Conservation (phyloP, 306 rosid species). For the Quillaja saponaria region DNA sequence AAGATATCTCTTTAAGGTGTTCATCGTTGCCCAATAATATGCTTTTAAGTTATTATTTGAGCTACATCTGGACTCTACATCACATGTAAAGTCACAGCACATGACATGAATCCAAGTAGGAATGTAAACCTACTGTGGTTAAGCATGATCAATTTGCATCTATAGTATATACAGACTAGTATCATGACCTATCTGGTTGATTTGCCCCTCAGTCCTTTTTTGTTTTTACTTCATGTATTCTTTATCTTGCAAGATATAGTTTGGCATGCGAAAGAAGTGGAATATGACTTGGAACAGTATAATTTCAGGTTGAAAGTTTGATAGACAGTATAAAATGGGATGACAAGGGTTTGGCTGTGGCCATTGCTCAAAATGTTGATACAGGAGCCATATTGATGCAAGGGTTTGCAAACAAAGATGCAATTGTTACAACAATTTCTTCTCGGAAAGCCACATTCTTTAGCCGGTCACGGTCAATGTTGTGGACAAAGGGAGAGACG, state of each 20-base stretch:
- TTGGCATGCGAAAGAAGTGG: neutral
- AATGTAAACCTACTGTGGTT: neutral
- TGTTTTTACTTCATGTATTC: too few relatives aligned
- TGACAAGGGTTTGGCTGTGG: slow-evolving; percentile 80
- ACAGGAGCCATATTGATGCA: slow-evolving; percentile 93
- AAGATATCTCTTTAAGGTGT: slow-evolving; percentile 36
- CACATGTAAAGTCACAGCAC: too few relatives aligned
- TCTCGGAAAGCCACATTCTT: slow-evolving; percentile 81
- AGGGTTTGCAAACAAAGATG: slow-evolving; percentile 88
- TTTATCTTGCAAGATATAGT: too few relatives aligned
- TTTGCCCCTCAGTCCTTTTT: too few relatives aligned
- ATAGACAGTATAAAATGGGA: slow-evolving; percentile 81
- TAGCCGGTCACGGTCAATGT: slow-evolving; percentile 74
- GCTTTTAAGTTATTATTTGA: slow-evolving; percentile 23
- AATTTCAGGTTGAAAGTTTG: slow-evolving; percentile 65
- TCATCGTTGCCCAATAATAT: slow-evolving; percentile 38
- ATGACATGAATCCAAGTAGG: neutral
- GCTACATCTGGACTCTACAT: slow-evolving; percentile 48
- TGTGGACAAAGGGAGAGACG: slow-evolving; percentile 96
- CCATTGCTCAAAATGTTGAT: slow-evolving; percentile 89
- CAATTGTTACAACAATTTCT: slow-evolving; percentile 53
- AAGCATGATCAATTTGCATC: too few relatives aligned
- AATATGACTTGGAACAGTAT: neutral
- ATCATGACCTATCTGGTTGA: too few relatives aligned
- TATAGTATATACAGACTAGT: too few relatives aligned